Conservation (phyloP, 805 yeast species). For the Candida coquimbonensis region DNA sequence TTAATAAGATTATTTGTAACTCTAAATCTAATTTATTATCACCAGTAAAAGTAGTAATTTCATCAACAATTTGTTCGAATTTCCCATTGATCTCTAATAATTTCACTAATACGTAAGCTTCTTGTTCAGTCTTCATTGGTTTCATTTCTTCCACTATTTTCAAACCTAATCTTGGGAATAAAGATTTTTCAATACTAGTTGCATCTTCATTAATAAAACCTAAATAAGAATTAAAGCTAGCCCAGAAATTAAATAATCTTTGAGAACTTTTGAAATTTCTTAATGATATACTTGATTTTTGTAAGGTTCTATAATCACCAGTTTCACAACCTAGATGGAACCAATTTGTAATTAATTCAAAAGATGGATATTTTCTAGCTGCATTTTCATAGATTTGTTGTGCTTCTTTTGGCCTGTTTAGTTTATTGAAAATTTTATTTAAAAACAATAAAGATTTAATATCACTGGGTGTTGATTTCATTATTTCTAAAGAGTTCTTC, state of each 20-base stretch:
- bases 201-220: conserved; percentile 29
- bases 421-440: conserved; percentile 35
- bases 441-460: conserved; percentile 43
- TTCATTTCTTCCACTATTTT: conserved; percentile 45
- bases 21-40: conserved; percentile 47
- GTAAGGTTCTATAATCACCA: conserved; percentile 44
- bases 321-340: conserved; percentile 42
- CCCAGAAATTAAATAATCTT: conserved; percentile 41
- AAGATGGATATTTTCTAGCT: conserved; percentile 47
- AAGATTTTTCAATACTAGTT: conserved; percentile 36
- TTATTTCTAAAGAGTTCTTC: conserved; percentile 17
- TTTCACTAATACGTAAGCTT: conserved; percentile 50
- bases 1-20: conserved; percentile 47
- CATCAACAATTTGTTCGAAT: conserved; percentile 29
- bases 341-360: conserved; percentile 47
- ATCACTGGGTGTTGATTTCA: conserved; percentile 43
- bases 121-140: conserved; percentile 57
- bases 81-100: conserved; percentile 36
- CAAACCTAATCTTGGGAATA: conserved; percentile 56
- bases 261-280: conserved; percentile 28
- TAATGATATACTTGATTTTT: conserved; percentile 43
- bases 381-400: conserved; percentile 49
- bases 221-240: conserved; percentile 46
- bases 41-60: conserved; percentile 26
- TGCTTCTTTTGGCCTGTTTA: conserved; percentile 35